These are phyloP conservation scores for Cladophialophora bantiana DNA, from an alignment of 2,329 filamentous ascomycete genomes.

Conservation along the genomic window DNA sequence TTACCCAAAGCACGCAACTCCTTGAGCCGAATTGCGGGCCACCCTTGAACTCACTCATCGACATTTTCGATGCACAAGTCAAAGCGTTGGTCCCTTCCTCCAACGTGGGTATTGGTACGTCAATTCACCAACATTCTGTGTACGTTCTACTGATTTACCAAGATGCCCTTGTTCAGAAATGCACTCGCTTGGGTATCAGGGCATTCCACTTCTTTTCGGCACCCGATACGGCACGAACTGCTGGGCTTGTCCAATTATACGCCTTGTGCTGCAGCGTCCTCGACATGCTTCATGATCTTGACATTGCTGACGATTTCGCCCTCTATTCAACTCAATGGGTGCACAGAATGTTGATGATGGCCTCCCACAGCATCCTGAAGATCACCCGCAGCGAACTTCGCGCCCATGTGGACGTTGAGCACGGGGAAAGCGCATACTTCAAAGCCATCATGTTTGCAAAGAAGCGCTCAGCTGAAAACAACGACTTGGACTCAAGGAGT, in stretches of 20 bases:
- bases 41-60: constrained; percentile 23
- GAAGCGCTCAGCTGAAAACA: constrained; percentile 12
- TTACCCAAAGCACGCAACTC: constrained; percentile 17
- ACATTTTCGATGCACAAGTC: constrained; percentile 25
- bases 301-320: constrained; percentile 6
- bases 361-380: constrained; percentile 13
- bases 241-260: constrained; percentile 16
- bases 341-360: constrained; percentile 11
- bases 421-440: constrained; percentile 18
- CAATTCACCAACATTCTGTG: neutral
- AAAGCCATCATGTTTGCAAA: constrained; percentile 16
- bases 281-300: constrained; percentile 22
- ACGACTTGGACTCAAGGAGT: constrained; percentile 14
- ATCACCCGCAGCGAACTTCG: constrained; percentile 14
- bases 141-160: constrained; percentile 5
- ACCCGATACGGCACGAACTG: constrained; percentile 5
- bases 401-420: constrained; percentile 10
- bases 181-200: constrained; percentile 16
- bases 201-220: constrained; percentile 26
- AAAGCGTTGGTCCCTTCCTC: constrained; percentile 9
- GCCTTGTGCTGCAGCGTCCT: constrained; percentile 16
- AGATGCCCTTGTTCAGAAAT: constrained; percentile 24
- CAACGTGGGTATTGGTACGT: constrained; percentile 15
- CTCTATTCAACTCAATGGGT: constrained; percentile 15
- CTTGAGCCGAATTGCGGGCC: constrained; percentile 6